Conservation (phyloP, 495 filamentous ascomycete genomes). For the Aspergillus bridgeri region DNA sequence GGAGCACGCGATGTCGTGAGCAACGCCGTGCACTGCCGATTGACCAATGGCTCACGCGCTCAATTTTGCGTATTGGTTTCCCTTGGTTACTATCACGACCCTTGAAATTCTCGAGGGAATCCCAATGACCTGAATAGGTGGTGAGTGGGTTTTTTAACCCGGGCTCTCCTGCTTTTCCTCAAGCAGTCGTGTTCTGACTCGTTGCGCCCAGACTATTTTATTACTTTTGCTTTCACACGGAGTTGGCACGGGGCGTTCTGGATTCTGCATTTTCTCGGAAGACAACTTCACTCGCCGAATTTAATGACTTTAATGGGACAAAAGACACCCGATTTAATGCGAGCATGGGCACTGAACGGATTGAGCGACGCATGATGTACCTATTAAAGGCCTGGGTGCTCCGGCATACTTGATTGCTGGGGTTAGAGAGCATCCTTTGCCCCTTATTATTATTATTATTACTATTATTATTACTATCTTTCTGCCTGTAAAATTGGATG, state of each 20-base stretch:
- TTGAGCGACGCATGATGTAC: slow-evolving; percentile 7
- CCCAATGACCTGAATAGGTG: neutral
- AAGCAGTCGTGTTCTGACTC: neutral
- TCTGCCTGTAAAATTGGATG: neutral
- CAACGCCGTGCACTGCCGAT: neutral
- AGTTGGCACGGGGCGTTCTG: slow-evolving; percentile 14
- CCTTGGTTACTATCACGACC: neutral
- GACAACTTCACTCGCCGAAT: slow-evolving; percentile 7
- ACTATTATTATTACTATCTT: neutral
- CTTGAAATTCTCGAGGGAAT: neutral
- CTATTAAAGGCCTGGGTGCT: slow-evolving; percentile 11
- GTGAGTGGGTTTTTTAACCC: neutral
- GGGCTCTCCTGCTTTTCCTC: neutral
- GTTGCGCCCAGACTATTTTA: neutral
- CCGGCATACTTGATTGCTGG: neutral
- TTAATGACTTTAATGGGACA: slow-evolving; percentile 22
- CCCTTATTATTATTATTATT: neutral
- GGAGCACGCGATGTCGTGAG: slow-evolving; percentile 14
- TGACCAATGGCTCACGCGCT: neutral
- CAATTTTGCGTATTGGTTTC: neutral
- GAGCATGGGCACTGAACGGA: slow-evolving; percentile 10
- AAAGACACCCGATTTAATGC: slow-evolving; percentile 6
- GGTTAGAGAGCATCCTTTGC: neutral
- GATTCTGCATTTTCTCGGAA: slow-evolving; percentile 9
- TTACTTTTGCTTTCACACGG: neutral